These are phyloP conservation scores for Plasmopara viticola DNA, from an alignment of 352 stramenopile species.

Conservation along the genomic window DNA sequence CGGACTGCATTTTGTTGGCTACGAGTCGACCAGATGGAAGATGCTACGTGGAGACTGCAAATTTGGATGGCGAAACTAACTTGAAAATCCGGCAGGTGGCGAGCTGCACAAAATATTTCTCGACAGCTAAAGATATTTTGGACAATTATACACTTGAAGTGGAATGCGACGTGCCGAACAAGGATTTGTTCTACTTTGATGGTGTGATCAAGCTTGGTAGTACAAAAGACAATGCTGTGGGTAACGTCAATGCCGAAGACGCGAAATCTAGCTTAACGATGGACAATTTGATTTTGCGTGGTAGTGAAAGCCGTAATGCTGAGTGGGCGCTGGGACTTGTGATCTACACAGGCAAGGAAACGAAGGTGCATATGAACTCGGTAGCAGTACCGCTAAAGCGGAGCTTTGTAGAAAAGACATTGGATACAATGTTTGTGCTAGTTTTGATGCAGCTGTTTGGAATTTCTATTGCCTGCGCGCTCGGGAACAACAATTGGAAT, in stretches of 20 bases:
- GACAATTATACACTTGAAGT: conserved; percentile 59
- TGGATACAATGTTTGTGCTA: conserved; percentile 86
- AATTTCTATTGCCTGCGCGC: conserved; percentile 77
- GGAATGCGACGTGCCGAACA: conserved; percentile 76
- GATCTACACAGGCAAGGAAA: conserved; percentile 80
- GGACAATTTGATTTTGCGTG: conserved; percentile 83
- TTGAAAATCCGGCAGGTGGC: conserved; percentile 81
- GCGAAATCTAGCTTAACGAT: conserved; percentile 64
- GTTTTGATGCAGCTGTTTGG: conserved; percentile 81
- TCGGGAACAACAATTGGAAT: conserved; percentile 83
- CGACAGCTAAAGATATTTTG: conserved; percentile 67
- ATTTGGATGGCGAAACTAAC: conserved; percentile 85
- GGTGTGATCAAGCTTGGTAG: conserved; percentile 51
- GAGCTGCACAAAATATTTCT: conserved; percentile 70
- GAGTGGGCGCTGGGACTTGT: conserved; percentile 83
- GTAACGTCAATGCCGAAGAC: conserved; percentile 20
- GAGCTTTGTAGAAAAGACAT: conserved; percentile 81
- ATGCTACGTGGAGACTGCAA: conserved; percentile 83
- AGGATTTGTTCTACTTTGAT: conserved; percentile 85
- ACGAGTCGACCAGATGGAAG: conserved; percentile 68
- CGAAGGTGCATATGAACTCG: conserved; percentile 85
- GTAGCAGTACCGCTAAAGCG: conserved; percentile 73
- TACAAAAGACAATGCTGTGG: conserved; percentile 4
- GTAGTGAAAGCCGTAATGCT: conserved; percentile 78
- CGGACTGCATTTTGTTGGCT: conserved; percentile 74